Base-by-base conservation (phyloP, 2,329 filamentous ascomycete genomes). In the Aspergillus japonicus region DNA sequence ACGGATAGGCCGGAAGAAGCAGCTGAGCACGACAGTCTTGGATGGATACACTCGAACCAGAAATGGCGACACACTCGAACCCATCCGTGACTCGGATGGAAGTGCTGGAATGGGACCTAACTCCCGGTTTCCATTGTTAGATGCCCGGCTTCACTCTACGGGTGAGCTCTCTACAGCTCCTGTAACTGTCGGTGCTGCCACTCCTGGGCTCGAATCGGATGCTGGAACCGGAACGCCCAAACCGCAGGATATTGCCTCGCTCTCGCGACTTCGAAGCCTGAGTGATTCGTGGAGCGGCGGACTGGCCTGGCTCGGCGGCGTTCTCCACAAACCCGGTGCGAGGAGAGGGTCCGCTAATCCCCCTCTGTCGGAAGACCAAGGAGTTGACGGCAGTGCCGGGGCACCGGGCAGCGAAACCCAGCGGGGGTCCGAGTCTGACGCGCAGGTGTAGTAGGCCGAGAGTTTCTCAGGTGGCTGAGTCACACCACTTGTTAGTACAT, bases 211-310 rank as follows among this genome's bases (percentile, higher is more conserved):
- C 3, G 61, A 68, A 11, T 60, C 66, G 1, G 65, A 62, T 23
- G 47, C 62, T 4, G 52, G 64, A n/a, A 49, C 50, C 24, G 26
- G 47, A 12, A 60, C 54, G 26, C 61, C 59, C 11, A 23, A 62
- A 10, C 54, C 64, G 8, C 62, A 69, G 35, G 64, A 70, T 48
- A 39, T 44, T 6, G 64, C 67, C 21, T 62, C 60, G 5, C 21
- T 64, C 3, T 67, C 62, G 11, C 71, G 73, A 16, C 62, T 75
- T 6, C 72, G 74, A 57, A 76, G 74, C 55, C 63, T 77, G 11
- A 77, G 74, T 57, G 74, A 77, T 61, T 75, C 74, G 2, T 73
- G 72, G 72, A 71, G 65, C 26, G 73, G 69, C 49, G 68, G 72
- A 0, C 61, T 76, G 16, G 69, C 73, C 10, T 76, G 74, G 74